Evolutionary conservation across 148 eudicot species (phyloP).

Genomic region (Heliosperma pusillum): DNA sequence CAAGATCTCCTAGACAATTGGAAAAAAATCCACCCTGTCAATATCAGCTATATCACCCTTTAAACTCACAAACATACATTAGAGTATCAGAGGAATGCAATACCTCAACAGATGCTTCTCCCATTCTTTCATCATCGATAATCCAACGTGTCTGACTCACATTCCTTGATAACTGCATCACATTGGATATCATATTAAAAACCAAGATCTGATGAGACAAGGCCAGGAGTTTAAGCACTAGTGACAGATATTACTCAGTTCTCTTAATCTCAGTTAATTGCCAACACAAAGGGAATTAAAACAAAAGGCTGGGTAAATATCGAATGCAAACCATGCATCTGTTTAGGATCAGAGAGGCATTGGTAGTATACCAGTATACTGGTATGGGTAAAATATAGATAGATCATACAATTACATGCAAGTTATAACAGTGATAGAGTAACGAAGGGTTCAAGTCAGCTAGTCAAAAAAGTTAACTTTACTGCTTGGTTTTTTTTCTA

Average conservation of each 20-base stretch:
- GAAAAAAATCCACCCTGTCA: constrained; percentile 12
- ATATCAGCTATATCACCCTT: background rate
- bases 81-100: background rate
- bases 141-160: constrained; percentile 97
- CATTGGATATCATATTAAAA: constrained; percentile 11
- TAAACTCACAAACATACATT: constrained; percentile 11
- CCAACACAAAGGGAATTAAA: background rate
- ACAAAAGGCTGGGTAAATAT: background rate
- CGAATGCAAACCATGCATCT: background rate
- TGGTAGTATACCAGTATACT: background rate
- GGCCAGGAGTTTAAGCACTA: background rate
- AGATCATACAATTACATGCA: background rate
- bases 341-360: background rate
- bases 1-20: constrained; percentile 64
- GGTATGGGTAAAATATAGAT: background rate
- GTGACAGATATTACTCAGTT: background rate
- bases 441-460: background rate
- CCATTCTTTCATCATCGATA: constrained; percentile 94
- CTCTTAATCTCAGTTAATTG: background rate
- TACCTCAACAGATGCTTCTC: constrained; percentile 98
- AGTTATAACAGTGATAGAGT: background rate
- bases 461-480: background rate
- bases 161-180: constrained; percentile 80
- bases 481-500: background rate
- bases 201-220: constrained; percentile 8